Base-by-base conservation (phyloP, 306 rosid species). In the Begonia peltatifolia region DNA sequence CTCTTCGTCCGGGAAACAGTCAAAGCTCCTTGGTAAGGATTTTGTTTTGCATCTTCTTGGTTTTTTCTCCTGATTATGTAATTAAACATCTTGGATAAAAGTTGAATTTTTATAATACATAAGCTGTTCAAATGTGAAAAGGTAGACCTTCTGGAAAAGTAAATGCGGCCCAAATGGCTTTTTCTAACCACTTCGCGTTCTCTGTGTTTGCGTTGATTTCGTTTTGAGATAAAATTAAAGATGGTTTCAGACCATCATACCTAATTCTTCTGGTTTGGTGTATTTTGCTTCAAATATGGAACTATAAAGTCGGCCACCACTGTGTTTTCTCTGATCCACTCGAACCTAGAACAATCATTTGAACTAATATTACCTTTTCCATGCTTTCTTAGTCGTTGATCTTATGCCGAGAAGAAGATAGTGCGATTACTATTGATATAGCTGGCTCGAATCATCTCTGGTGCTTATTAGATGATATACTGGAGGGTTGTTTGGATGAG, bases 391-490 rank as follows among this genome's bases (percentile, higher is more conserved):
- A 6, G 14, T 44, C 2, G 6, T 44, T 44, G 48, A 10, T n/a
- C 12, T n/a, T 54, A 47, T 64, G 57, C 65, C 52, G 75, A 61
- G 41, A 46, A 53, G 25, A 63, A 64, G 60, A 22, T 53, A 7
- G 5, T n/a, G 0, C 48, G 14, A 55, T 56, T 50, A 36, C 47
- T 51, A 35, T 57, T 62, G 59, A 84, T 3, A 30, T 30, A 30
- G 38, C 38, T 30, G 38, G 7, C 38, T 30, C 8, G 38, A 30
- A 5, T 30, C 38, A 30, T 7, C 9, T 30, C 9, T 30, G 9
- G 84, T 79, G 81, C 88, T 62, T 73, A 64, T 69, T 77, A 80
- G 93, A 82, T 82, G 87, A 75, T 69, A 71, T 64, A 71, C 63
- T 54, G 59, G 80, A 76, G 69, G 74, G 61, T 71, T 74, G 66